These are phyloP conservation scores for Annulohypoxylon truncatum DNA, from an alignment of 2,329 filamentous ascomycete species.

Conservation along the genomic window DNA sequence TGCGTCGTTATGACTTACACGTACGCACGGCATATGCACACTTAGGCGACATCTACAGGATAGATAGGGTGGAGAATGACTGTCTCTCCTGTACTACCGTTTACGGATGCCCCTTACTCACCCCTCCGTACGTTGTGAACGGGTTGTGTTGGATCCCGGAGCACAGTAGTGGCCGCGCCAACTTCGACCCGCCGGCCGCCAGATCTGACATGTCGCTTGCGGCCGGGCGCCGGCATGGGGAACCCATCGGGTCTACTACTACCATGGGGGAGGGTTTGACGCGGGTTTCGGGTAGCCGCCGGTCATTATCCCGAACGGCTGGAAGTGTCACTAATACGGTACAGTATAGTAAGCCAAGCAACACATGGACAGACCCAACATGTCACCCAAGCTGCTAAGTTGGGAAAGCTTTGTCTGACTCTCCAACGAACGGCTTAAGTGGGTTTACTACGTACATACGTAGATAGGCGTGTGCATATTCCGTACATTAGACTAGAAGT, in stretches of 20 bases:
- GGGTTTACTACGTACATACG: no score
- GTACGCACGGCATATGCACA: slow-evolving; percentile 17
- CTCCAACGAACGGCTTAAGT: slow-evolving; percentile 3
- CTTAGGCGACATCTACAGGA: not conserved
- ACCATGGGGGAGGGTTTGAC: slow-evolving; percentile 16
- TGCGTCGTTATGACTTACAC: slow-evolving; percentile 14
- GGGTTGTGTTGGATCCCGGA: slow-evolving; percentile 27
- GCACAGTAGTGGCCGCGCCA: slow-evolving; percentile 22
- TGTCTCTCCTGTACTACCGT: slow-evolving; percentile 10
- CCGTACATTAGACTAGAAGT: not conserved
- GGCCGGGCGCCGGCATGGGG: slow-evolving; percentile 40
- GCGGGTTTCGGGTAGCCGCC: slow-evolving; percentile 40
- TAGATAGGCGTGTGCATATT: not conserved
- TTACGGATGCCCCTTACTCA: slow-evolving; percentile 14
- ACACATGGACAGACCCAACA: not conserved
- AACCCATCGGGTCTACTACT: slow-evolving; percentile 31
- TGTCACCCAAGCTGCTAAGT: no score
- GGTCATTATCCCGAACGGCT: slow-evolving; percentile 31
- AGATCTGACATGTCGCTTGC: slow-evolving; percentile 47
- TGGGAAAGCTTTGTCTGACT: slow-evolving; percentile 20
- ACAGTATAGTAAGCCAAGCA: not conserved
- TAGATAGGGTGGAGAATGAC: not conserved
- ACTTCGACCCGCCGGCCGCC: slow-evolving; percentile 31
- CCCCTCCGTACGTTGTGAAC: slow-evolving; percentile 9
- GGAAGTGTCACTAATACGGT: slow-evolving; percentile 8